Base-by-base conservation (phyloP, 208 protist genomes). In the Acanthamoeba triangularis region DNA sequence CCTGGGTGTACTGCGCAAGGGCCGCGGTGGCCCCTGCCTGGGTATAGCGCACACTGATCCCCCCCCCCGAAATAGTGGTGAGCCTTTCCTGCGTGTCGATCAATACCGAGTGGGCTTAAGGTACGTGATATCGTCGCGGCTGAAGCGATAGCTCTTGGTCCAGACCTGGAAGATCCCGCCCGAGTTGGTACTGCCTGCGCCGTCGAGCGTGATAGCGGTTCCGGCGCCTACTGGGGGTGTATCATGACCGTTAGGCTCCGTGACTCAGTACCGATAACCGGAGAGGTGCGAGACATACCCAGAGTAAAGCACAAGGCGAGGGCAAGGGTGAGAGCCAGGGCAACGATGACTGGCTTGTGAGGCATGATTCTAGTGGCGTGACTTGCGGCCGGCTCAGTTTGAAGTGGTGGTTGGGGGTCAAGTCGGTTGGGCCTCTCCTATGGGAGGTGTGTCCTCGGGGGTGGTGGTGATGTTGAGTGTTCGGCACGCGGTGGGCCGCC, bases 91-190 rank as follows among this genome's bases (percentile, higher is more conserved):
- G n/a, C n/a, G n/a, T n/a, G n/a, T n/a, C n/a, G n/a, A n/a, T n/a
- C n/a, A 33, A 14, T 35, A 72, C 4, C 28, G 25, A 4, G 63
- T 69, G 1, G 25, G 25, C 63, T 37, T 3, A 28, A 76, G 6
- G 41, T 84, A 84, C 76, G 41, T 84, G 44, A 84, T 54, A 41
- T 84, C 76, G 52, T 84, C 76, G 33, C 76, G 76, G 23, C 14
- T n/a, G 76, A 54, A 84, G 37, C 41, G 33, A 33, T 84, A 84
- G 76, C 76, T 33, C 41, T 44, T 84, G 20, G 76, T 84, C 76
- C 76, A 84, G 20, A 84, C 76, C 23, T 52, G 6, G 14, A 84
- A 54, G 20, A 84, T n/a, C 14, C 41, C 44, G 14, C 25, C 76
- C 8, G 76, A 84, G 76, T 84, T 84, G 41, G 76, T n/a, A n/a